Evolutionary conservation across 805 yeast genomes (phyloP).

Genomic region (Wickerhamiella sorbophila): DNA sequence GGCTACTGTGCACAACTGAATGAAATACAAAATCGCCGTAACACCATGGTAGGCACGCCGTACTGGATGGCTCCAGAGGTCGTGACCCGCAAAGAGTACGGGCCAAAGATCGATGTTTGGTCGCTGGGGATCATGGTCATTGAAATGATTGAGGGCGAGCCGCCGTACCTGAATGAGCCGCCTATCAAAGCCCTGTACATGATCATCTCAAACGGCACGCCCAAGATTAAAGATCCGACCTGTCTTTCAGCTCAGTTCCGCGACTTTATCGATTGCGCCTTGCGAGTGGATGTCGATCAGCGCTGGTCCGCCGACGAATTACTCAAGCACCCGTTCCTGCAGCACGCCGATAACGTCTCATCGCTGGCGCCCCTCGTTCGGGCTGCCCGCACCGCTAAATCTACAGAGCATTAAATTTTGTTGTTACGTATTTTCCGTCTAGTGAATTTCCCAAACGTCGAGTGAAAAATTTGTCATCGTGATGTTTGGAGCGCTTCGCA

Average conservation of each 20-base stretch:
- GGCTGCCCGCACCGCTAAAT: conserved; percentile 20
- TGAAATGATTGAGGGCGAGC: conserved; percentile 98
- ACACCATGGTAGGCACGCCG: conserved; percentile 98
- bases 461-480: neutral
- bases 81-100: conserved; percentile 86
- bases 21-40: conserved; percentile 69
- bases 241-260: conserved; percentile 51
- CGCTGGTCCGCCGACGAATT: conserved; percentile 69
- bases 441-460: too few species aligned
- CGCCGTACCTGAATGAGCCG: conserved; percentile 92
- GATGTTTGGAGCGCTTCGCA: neutral
- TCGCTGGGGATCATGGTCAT: conserved; percentile 94
- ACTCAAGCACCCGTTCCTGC: conserved; percentile 45
- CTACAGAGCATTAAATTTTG: conserved; percentile 15
- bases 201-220: conserved; percentile 95
- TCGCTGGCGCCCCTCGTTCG: conserved; percentile 25
- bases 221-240: conserved; percentile 80
- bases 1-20: conserved; percentile 93
- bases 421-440: too few species aligned
- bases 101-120: conserved; percentile 96
- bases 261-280: conserved; percentile 58
- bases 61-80: conserved; percentile 99
- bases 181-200: conserved; percentile 87
- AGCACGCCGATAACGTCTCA: conserved; percentile 20
- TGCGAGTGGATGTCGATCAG: conserved; percentile 69